Base-by-base conservation (phyloP, 106 monocot genomes). In the Narthecium ossifragum region DNA sequence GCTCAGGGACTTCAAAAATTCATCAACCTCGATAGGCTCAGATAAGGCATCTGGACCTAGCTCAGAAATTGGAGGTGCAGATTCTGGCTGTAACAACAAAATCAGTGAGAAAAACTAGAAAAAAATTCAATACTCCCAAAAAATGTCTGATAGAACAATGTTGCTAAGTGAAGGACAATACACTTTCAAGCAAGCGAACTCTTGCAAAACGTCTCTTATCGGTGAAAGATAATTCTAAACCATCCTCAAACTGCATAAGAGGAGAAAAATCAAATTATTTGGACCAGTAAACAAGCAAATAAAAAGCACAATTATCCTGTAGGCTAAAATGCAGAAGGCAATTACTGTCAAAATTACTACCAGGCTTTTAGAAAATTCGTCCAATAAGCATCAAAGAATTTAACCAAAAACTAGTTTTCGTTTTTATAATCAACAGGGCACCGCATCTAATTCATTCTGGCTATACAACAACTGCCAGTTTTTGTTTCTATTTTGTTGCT, bases 181-280 rank as follows among this genome's bases (percentile, higher is more conserved):
- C 96, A 81, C 86, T 73, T 43, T 96, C 62, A 74, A 96, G 90
- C 63, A 96, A 73, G 46, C 90, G 86, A 67, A 96, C 86, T 90
- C 43, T 80, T 20, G 90, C 96, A 71, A 96, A 84, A 26, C 96
- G 90, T 64, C 96, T 86, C 72, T 90, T 90, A 73, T 96, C 96
- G 51, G 96, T 96, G 73, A 96, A 96, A 40, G 96, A 90, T 14
- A 96, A 71, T 57, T 96, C 96, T 36, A 87, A 28, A 23, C 90
- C 96, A 74, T 96, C 90, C 70, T 84, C 90, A n/a, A 96, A 68
- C 96, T 96, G 75, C 54, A 86, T 34, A 50, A 22, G 14, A 74
- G 14, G 32, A 60, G 21, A 56, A 28, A 59, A 55, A 14, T 22
- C 26, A 48, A 43, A 8, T 25, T 13, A 15, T 37, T 30, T 31